phyloP scores from a whole-genome alignment of 306 rosid species.

The Trifolium fragiferum region DNA sequence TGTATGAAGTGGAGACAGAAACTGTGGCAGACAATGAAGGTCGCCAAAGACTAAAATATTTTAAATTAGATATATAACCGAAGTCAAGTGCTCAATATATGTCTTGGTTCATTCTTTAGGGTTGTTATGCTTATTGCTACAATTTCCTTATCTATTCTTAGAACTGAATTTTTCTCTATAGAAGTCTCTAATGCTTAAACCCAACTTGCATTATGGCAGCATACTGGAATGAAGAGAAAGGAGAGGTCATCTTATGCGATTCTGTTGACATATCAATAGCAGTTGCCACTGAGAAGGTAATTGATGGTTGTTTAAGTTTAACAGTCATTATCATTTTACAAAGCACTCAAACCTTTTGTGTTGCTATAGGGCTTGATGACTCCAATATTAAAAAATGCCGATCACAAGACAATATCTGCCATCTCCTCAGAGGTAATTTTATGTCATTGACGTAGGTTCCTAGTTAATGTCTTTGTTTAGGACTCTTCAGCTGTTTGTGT shows the following conservation, averaged over 20 bases:
- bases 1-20: background rate
- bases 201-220: conserved; percentile 57
- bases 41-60: background rate
- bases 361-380: conserved; percentile 90
- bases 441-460: conserved; percentile 21
- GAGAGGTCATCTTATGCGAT: conserved; percentile 59
- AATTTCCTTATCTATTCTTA: conserved; percentile 10
- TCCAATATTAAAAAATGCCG: conserved; percentile 91
- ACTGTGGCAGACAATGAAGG: background rate
- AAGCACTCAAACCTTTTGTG: conserved; percentile 37
- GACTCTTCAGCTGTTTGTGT: conserved; percentile 10
- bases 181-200: conserved; percentile 39
- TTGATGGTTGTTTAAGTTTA: conserved; percentile 39
- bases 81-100: conserved; percentile 9
- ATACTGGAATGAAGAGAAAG: conserved; percentile 84
- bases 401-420: conserved; percentile 85
- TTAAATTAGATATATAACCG: background rate
- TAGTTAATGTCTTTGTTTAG: conserved; percentile 18
- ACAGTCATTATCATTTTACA: conserved; percentile 33
- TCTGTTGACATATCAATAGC: conserved; percentile 96
- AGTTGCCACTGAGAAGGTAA: conserved; percentile 98
- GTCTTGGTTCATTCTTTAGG: conserved; percentile 21
- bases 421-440: conserved; percentile 82
- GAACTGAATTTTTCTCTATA: conserved; percentile 33
- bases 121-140: conserved; percentile 9